A percentile compares a stretch with the other conserved stretches of the same genome.
phyloP scores from a whole-genome alignment of 768 basidiomycete species.

The Tricholomella constricta region DNA sequence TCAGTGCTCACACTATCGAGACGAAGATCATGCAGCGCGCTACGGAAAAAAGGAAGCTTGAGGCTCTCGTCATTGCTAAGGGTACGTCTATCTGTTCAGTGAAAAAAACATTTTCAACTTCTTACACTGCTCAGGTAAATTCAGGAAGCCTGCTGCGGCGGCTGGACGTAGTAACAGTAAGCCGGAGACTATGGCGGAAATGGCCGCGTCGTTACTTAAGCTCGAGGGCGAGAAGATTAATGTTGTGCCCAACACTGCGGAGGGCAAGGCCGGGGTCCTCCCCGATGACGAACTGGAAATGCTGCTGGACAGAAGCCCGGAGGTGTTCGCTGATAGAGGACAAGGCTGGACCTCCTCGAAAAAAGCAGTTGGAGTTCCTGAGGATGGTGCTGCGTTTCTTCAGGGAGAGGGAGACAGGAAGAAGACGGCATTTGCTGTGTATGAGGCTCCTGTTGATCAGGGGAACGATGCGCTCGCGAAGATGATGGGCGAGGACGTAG shows the following conservation, averaged over 20 bases:
- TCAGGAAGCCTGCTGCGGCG: constrained; percentile 68
- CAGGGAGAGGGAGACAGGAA: constrained; percentile 22
- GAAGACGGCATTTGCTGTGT: constrained; percentile 76
- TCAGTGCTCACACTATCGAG: constrained; percentile 89
- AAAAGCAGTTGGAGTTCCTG: background rate
- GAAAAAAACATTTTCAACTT: background rate
- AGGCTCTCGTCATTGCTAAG: constrained; percentile 94
- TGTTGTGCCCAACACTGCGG: constrained; percentile 74
- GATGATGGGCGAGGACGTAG: constrained; percentile 56
- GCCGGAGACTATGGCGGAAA: constrained; percentile 71
- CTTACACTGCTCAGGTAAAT: constrained; percentile 60
- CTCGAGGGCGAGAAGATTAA: constrained; percentile 91
- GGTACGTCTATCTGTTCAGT: constrained; percentile 42
- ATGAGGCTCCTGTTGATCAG: constrained; percentile 61
- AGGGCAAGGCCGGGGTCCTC: constrained; percentile 71
- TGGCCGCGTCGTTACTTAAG: constrained; percentile 74
- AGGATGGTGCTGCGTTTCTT: constrained; percentile 1
- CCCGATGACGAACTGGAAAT: constrained; percentile 80
- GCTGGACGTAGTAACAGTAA: constrained; percentile 53
- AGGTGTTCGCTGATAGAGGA: constrained; percentile 70
- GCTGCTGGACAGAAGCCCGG: constrained; percentile 77
- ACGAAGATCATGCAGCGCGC: constrained; percentile 90
- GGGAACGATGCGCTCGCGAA: constrained; percentile 71
- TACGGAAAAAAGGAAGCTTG: constrained; percentile 84
- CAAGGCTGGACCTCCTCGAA: constrained; percentile 71